Percentiles rank a stretch among this genome's conserved stretches.
phyloP scores from a whole-genome alignment of 805 yeast genomes.

The Teunomyces barrocoloradensis region DNA sequence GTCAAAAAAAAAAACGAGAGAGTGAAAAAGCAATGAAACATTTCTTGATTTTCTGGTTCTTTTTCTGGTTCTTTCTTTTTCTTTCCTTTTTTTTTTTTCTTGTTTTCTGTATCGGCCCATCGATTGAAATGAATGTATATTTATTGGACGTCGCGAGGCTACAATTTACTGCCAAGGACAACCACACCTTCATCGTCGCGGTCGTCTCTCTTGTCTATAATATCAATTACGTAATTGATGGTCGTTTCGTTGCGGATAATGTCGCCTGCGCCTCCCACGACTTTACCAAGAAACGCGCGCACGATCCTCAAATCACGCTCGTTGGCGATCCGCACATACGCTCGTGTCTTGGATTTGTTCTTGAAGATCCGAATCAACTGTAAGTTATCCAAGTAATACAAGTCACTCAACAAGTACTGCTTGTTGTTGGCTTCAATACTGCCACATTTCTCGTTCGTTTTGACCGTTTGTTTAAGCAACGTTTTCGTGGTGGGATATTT shows the following conservation, averaged over 20 bases:
- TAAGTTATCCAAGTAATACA: constrained; percentile 37
- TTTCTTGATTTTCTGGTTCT: no score
- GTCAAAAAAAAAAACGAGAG: no score
- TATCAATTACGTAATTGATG: constrained; percentile 32
- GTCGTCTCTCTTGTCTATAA: constrained; percentile 29
- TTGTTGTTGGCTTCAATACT: constrained; percentile 36
- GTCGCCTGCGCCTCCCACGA: constrained; percentile 11
- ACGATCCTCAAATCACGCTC: constrained; percentile 26
- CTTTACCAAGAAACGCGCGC: constrained; percentile 19
- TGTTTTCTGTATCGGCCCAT: no score
- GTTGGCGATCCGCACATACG: constrained; percentile 34
- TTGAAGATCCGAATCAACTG: constrained; percentile 35
- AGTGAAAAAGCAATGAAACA: no score
- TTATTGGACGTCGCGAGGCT: neutral
- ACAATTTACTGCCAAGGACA: neutral
- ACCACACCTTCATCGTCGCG: constrained; percentile 8
- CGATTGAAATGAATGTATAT: neutral
- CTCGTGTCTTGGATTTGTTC: constrained; percentile 40
- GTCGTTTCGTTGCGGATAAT: constrained; percentile 16
- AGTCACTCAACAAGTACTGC: constrained; percentile 39
- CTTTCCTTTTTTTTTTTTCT: neutral
- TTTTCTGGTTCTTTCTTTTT: neutral
- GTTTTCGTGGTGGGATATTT: constrained; percentile 32
- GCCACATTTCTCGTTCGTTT: constrained; percentile 1
- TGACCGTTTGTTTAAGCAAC: constrained; percentile 26